Conservation (phyloP, 2,329 filamentous ascomycete species). For the Monosporascus sp. region DNA sequence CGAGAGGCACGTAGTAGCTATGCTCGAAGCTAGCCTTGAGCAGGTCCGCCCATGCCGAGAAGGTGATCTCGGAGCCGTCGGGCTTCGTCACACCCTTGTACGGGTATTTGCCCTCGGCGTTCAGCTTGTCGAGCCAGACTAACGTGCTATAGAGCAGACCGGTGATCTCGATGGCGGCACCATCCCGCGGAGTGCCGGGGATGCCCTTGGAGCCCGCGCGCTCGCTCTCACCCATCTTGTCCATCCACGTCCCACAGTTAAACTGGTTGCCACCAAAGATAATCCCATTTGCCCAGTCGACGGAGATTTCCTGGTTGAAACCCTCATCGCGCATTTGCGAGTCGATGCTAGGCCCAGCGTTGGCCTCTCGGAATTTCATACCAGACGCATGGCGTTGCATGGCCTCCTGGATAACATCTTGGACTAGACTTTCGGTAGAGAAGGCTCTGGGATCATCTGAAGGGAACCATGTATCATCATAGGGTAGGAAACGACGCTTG, state of each 20-base stretch:
- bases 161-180: conserved; percentile 90
- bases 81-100: conserved; percentile 66
- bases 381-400: conserved; percentile 87
- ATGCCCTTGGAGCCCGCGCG: conserved; percentile 87
- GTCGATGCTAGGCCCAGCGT: conserved; percentile 83
- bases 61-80: conserved; percentile 58
- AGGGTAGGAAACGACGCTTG: conserved; percentile 82
- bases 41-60: conserved; percentile 71
- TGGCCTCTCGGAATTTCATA: conserved; percentile 89
- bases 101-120: conserved; percentile 63
- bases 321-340: conserved; percentile 89
- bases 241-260: conserved; percentile 99
- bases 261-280: conserved; percentile 90
- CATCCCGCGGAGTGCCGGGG: conserved; percentile 93
- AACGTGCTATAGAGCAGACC: conserved; percentile 89
- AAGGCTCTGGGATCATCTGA: conserved; percentile 79
- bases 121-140: conserved; percentile 68
- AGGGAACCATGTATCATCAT: conserved; percentile 92
- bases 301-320: conserved; percentile 85
- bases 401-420: conserved; percentile 88
- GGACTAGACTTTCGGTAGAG: conserved; percentile 74
- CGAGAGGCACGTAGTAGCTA: conserved; percentile 79
- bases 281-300: conserved; percentile 87
- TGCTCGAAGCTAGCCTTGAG: conserved; percentile 86
- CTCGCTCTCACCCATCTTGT: conserved; percentile 99